Percentiles rank a stretch among this genome's conserved stretches.
Conservation (phyloP, 257 asterid species). For the Salvia rosmarinus region DNA sequence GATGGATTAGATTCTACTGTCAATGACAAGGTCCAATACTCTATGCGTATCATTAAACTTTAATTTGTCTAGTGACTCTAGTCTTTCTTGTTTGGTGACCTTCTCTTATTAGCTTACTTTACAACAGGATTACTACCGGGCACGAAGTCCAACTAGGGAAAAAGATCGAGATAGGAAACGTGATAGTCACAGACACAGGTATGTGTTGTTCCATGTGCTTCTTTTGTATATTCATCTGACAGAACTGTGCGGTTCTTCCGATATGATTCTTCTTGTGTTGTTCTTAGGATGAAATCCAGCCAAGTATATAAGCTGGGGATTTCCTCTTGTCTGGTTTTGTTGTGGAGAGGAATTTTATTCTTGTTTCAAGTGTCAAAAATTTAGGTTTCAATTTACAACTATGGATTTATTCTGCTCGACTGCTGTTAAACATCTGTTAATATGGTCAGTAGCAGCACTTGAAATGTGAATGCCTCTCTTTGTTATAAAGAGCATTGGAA, state of each 20-base stretch:
- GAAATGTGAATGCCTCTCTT: neutral
- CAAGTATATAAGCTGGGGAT: constrained; percentile 12
- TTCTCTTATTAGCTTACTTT: constrained; percentile 26
- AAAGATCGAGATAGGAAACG: constrained; percentile 86
- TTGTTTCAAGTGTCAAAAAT: constrained; percentile 16
- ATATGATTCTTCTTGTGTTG: neutral
- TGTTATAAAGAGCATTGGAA: neutral
- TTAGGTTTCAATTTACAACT: neutral
- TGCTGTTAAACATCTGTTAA: constrained; percentile 26
- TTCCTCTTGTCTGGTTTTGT: constrained; percentile 15
- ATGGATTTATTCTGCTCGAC: constrained; percentile 11
- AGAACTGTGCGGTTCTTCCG: constrained; percentile 21
- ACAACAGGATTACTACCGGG: constrained; percentile 70
- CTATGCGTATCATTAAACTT: neutral
- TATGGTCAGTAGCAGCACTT: neutral
- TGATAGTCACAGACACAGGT: constrained; percentile 87
- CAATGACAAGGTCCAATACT: constrained; percentile 62
- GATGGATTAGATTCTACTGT: constrained; percentile 61
- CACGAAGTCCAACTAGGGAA: constrained; percentile 80
- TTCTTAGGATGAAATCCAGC: neutral
- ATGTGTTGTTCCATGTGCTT: neutral
- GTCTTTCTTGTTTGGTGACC: constrained; percentile 16
- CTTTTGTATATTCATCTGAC: neutral
- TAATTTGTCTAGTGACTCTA: neutral
- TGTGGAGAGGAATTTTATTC: neutral